Evolutionary conservation across 2,329 filamentous ascomycete genomes (phyloP), one percentile per base, ranked within the genome.

Genomic region (Aspergillus aculeatinus): DNA sequence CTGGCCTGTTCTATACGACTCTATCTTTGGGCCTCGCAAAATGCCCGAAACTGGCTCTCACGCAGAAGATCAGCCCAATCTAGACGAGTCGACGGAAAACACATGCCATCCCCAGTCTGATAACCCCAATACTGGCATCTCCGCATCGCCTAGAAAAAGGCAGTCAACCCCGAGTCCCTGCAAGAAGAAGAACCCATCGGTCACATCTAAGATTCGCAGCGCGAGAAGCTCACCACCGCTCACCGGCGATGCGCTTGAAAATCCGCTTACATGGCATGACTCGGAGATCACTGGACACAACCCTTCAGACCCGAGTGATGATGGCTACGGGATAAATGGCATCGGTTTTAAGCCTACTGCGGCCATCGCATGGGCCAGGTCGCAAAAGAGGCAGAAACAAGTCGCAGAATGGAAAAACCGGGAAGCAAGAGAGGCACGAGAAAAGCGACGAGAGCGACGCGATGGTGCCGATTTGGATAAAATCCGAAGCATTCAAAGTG

Each of bases 321-420:
- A 88, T 69, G 85, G 85, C 3, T 83, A 84, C 57, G 86, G 86
- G 5, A 82, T 88, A 63, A 87, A 88, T 66, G 86, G 86, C 1
- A 80, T 88, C 58, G 86, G 86, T 0, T 88, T 87, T 71, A 81
- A 80, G 60, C 85, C 86, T 3, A 87, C 85, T 2, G 80, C 85
- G 16, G 82, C 84, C 47, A 81, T 85, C 31, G 85, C 84, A 1
- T 83, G 83, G 74, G 81, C 81, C 16, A 75, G 85, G 51, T 79
- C 80, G 48, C 82, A 85, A 70, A 82, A 79, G 67, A 78, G 86
- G 59, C 80, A 82, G 69, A 82, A 83, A 71, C 86, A 88, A 69
- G 74, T 88, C 47, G 75, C 78, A 31, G 84, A 87, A 55, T 88
- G 85, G 83, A 83, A 81, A 66, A 79, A 76, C 47, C 77, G 86